Percentiles rank a stretch among this genome's conserved stretches.
phyloP scores from a whole-genome alignment of 441 rosid species.

The Macaranga tanarius region DNA sequence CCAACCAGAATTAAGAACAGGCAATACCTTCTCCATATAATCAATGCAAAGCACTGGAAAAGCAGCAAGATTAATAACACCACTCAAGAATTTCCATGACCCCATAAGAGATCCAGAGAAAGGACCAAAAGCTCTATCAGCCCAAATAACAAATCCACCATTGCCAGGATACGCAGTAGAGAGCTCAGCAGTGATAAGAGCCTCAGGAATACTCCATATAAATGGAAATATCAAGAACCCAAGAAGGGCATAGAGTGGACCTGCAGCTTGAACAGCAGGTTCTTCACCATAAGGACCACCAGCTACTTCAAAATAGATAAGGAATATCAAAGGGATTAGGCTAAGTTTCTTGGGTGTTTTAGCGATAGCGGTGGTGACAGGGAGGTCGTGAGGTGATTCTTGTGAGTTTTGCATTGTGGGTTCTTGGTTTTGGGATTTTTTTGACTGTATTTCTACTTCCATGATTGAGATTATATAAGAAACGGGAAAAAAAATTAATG shows the following conservation, averaged over 20 bases:
- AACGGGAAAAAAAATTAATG: not conserved
- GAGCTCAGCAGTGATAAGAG: constrained; percentile 62
- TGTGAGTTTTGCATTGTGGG: constrained; percentile 1
- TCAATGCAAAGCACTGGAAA: constrained; percentile 67
- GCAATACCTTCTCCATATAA: constrained; percentile 54
- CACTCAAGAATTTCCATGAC: constrained; percentile 70
- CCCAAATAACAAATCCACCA: constrained; percentile 87
- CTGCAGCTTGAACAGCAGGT: constrained; percentile 73
- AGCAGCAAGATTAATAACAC: constrained; percentile 73
- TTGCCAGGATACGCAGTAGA: constrained; percentile 73
- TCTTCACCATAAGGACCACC: constrained; percentile 88
- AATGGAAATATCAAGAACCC: constrained; percentile 53
- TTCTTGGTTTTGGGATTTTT: not conserved
- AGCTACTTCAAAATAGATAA: constrained; percentile 82
- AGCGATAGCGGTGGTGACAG: not conserved
- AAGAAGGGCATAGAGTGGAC: constrained; percentile 64
- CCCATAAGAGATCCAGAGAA: constrained; percentile 78
- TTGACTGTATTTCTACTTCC: not conserved
- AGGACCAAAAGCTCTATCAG: constrained; percentile 70
- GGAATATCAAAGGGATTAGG: constrained; percentile 71
- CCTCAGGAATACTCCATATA: constrained; percentile 57
- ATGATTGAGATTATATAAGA: too few species aligned
- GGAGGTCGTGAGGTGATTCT: constrained; percentile 5
- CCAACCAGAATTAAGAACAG: constrained; percentile 56
- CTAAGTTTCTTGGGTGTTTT: constrained; percentile 48